Evolutionary conservation across 2,329 filamentous ascomycete genomes (phyloP).

Genomic region (Ophiocordyceps unilateralis): DNA sequence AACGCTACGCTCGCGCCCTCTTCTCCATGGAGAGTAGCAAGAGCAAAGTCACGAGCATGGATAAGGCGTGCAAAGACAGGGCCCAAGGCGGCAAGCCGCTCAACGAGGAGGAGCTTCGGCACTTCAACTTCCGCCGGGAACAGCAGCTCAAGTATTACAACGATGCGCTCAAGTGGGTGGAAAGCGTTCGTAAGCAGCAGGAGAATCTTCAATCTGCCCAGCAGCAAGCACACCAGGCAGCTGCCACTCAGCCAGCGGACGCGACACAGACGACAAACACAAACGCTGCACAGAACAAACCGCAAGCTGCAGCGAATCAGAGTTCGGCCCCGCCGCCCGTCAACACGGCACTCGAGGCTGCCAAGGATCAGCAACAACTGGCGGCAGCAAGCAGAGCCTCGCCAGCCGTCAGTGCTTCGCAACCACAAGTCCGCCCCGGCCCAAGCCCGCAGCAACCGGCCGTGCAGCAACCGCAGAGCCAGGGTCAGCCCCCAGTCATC

Average conservation of each 20-base stretch:
- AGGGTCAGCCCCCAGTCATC: conserved; percentile 5
- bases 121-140: conserved; percentile 25
- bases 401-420: conserved; percentile 10
- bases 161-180: conserved; percentile 30
- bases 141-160: conserved; percentile 24
- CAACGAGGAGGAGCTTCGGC: conserved; percentile 28
- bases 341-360: conserved; percentile 26
- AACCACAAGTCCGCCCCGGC: conserved; percentile 10
- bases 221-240: conserved; percentile 8
- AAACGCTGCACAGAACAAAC: conserved; percentile 9
- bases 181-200: conserved; percentile 28
- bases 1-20: conserved; percentile 29
- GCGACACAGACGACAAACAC: conserved; percentile 7
- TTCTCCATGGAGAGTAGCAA: conserved; percentile 30
- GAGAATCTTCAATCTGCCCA: conserved; percentile 13
- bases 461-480: conserved; percentile 10
- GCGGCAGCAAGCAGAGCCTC: conserved; percentile 12
- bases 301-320: conserved; percentile 12
- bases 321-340: conserved; percentile 17
- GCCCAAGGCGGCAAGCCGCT: conserved; percentile 24
- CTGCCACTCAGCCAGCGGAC: conserved; percentile 8
- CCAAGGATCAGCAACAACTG: conserved; percentile 23
- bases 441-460: conserved; percentile 9
- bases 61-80: conserved; percentile 24
- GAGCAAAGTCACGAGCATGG: conserved; percentile 22